Conservation (phyloP, 345 rosid genomes). For the Populus alba region DNA sequence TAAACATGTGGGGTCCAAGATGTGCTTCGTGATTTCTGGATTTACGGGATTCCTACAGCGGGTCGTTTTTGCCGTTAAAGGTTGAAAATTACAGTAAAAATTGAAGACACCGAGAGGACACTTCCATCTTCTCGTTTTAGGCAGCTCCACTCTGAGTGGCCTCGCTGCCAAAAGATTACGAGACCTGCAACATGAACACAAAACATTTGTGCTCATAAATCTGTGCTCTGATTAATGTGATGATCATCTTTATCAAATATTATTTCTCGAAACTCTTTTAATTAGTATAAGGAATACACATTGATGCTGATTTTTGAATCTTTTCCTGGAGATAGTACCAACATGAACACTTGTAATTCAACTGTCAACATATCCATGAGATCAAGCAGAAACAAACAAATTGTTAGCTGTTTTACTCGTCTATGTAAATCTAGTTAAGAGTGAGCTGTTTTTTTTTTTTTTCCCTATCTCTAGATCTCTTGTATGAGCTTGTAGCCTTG, state of each 20-base stretch:
- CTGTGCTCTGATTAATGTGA: no score
- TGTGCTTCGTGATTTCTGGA: conserved; percentile 47
- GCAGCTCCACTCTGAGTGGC: neutral
- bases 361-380: neutral
- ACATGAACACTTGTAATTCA: neutral
- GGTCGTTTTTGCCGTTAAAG: conserved; percentile 40
- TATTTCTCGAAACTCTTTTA: no score
- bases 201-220: no score
- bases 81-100: conserved; percentile 14
- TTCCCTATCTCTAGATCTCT: neutral
- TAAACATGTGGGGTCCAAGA: conserved; percentile 33
- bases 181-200: no score
- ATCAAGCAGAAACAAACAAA: neutral
- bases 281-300: no score
- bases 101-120: neutral
- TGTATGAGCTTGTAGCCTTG: neutral
- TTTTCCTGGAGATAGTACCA: neutral
- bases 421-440: neutral
- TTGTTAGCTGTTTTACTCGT: neutral
- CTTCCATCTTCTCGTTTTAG: neutral
- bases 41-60: conserved; percentile 38
- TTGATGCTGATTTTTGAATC: neutral
- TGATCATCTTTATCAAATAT: no score
- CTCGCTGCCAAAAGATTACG: no score
- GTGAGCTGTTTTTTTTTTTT: neutral